phyloP scores from a whole-genome alignment of 148 eudicot species.

The Cornus florida region DNA sequence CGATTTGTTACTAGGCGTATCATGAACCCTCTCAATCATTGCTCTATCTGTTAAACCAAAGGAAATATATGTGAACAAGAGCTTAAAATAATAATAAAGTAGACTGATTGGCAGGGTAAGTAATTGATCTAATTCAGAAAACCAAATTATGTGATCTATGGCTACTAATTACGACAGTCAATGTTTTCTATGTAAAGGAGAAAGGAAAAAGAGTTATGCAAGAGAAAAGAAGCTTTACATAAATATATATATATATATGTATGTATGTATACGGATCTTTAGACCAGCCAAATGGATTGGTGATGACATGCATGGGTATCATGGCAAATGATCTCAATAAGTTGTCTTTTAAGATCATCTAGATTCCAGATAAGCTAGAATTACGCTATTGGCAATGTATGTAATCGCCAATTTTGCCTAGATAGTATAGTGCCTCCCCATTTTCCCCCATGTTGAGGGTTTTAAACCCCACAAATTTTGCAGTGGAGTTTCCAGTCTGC shows the following conservation, averaged over 20 bases:
- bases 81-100: not conserved
- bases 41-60: conserved; percentile 50
- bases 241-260: not conserved
- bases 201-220: not conserved
- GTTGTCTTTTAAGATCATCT: not conserved
- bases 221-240: not conserved
- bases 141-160: not conserved
- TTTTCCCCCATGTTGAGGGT: not conserved
- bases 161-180: not conserved
- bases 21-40: conserved; percentile 49
- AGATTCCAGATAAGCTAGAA: not conserved
- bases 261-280: too few relatives aligned
- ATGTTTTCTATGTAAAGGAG: not conserved
- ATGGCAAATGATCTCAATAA: not conserved
- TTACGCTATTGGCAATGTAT: not conserved
- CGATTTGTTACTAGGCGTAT: conserved; percentile 50
- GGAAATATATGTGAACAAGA: not conserved
- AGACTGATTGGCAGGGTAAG: too few relatives aligned
- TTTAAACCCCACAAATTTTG: not conserved
- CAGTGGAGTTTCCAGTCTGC: not conserved
- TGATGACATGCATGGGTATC: not conserved
- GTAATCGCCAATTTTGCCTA: not conserved
- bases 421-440: not conserved
- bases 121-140: not conserved
- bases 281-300: not conserved